Evolutionary conservation across 345 rosid species (phyloP), one percentile per base, ranked within the genome.

Genomic region (Brassica juncea): DNA sequence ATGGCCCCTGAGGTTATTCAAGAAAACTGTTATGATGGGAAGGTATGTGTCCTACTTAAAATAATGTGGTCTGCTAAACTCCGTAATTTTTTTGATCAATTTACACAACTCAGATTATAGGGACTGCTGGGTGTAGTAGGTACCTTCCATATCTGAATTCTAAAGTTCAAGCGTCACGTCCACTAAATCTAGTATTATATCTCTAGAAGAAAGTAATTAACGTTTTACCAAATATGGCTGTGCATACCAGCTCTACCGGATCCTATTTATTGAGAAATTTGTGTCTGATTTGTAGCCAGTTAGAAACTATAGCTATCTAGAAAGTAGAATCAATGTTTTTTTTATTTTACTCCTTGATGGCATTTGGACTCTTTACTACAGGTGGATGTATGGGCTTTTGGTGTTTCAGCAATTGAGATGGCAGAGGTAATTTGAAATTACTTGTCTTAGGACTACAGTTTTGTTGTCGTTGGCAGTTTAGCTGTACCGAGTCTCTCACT

Each of bases 1-100:
- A 95, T 95, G 99, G 97, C 99, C 76, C 98, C 99, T 12, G 99
- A 95, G 86, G 99, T 95, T 82, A 95, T 95, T 84, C 99, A 95
- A 84, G 98, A 93, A 90, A 95, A 92, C 75, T 93, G 98, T 47
- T 95, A 95, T 84, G 99, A 95, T 86, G 99, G 98, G 80, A 95
- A 95, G 99, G 99, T 94, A 84, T 6, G 49, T 71, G 37, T 77
- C 71, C 76, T 15, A 23, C 25, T 23, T 23, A 1, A 62, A 15
- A 27, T 55, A 68, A 30, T 75, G 61, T 64, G 10, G 6, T 76
- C 62, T 78, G 62, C 12, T 55, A 19, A 34, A 27, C 21, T 75
- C 73, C 37, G 35, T 32, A 32, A 32, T 4, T 32, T 32, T 1
- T 42, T 49, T 14, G 11, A 28, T 23, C 37, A 75, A 54, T 44